A percentile compares a stretch with the other conserved stretches of the same genome.
These are phyloP conservation scores for Naganishia sp. DNA, from an alignment of 1,284 basidiomycete genomes.

Conservation along the genomic window DNA sequence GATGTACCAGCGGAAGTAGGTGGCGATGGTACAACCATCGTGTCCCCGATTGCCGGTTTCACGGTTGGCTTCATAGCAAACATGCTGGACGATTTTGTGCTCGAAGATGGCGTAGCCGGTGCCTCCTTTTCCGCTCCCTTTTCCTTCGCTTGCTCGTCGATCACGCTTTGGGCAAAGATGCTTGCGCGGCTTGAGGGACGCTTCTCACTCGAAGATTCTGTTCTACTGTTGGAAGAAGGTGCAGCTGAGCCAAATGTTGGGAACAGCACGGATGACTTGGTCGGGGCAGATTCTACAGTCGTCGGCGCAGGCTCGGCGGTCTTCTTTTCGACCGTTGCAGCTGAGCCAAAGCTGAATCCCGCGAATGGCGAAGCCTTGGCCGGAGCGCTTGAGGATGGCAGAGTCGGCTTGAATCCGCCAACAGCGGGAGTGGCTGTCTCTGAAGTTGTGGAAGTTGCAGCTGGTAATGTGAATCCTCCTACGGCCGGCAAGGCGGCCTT, in stretches of 20 bases:
- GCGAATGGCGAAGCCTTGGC: slow-evolving; percentile 24
- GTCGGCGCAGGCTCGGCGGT: neutral
- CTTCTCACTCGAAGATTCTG: slow-evolving; percentile 34
- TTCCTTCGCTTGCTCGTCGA: slow-evolving; percentile 39
- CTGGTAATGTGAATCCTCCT: slow-evolving; percentile 25
- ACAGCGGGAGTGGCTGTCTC: neutral
- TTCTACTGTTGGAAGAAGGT: slow-evolving; percentile 28
- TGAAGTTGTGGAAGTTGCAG: neutral
- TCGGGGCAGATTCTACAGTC: neutral
- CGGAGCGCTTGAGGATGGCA: slow-evolving; percentile 19
- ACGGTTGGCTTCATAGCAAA: slow-evolving; percentile 48
- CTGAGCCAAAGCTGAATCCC: slow-evolving; percentile 25
- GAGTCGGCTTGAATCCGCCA: slow-evolving; percentile 39
- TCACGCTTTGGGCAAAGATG: slow-evolving; percentile 42
- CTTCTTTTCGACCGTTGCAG: slow-evolving; percentile 5
- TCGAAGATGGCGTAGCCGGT: slow-evolving; percentile 23
- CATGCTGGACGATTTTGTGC: slow-evolving; percentile 36
- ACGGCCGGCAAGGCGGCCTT: slow-evolving; percentile 3
- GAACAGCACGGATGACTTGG: slow-evolving; percentile 6
- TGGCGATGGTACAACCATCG: slow-evolving; percentile 24
- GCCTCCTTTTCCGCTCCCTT: slow-evolving; percentile 18
- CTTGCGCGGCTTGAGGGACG: slow-evolving; percentile 42
- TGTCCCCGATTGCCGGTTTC: slow-evolving; percentile 13
- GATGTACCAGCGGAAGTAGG: neutral
- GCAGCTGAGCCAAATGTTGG: slow-evolving; percentile 16